These are phyloP conservation scores for Exophiala sp. DNA, from an alignment of 2,329 filamentous ascomycete genomes.

Conservation along the genomic window DNA sequence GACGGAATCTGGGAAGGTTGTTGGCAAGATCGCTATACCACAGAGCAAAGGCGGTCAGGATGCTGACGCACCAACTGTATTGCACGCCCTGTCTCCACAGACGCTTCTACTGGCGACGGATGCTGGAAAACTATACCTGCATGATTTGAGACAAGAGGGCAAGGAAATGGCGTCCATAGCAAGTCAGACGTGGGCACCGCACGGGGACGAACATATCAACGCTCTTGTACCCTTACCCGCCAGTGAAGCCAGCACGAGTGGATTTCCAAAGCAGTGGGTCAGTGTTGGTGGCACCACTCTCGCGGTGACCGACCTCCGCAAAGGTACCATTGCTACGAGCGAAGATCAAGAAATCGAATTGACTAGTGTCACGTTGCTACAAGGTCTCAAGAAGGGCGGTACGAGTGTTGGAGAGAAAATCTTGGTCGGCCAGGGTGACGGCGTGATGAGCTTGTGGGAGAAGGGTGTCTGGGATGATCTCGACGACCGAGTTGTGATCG, in stretches of 20 bases:
- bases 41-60: slow-evolving; percentile 7
- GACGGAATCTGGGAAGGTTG: slow-evolving; percentile 61
- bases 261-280: slow-evolving; percentile 91
- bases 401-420: slow-evolving; percentile 71
- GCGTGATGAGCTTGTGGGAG: slow-evolving; percentile 90
- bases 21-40: slow-evolving; percentile 78
- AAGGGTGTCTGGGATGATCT: slow-evolving; percentile 93
- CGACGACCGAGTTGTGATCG: slow-evolving; percentile 79
- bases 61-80: slow-evolving; percentile 70
- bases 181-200: slow-evolving; percentile 76
- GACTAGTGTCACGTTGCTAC: slow-evolving; percentile 74
- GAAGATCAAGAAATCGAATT: slow-evolving; percentile 95
- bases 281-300: slow-evolving; percentile 89
- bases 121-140: slow-evolving; percentile 81
- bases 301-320: slow-evolving; percentile 80
- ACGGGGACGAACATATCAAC: slow-evolving; percentile 82
- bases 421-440: slow-evolving; percentile 72
- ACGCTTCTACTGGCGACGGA: slow-evolving; percentile 87
- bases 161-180: slow-evolving; percentile 45
- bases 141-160: slow-evolving; percentile 63
- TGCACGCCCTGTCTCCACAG: slow-evolving; percentile 82
- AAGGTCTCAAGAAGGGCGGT: slow-evolving; percentile 65
- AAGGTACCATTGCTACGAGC: slow-evolving; percentile 80
- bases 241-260: slow-evolving; percentile 75
- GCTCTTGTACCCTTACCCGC: slow-evolving; percentile 80